phyloP scores from a whole-genome alignment of 768 basidiomycete species.

The Tulasnella sp. region DNA sequence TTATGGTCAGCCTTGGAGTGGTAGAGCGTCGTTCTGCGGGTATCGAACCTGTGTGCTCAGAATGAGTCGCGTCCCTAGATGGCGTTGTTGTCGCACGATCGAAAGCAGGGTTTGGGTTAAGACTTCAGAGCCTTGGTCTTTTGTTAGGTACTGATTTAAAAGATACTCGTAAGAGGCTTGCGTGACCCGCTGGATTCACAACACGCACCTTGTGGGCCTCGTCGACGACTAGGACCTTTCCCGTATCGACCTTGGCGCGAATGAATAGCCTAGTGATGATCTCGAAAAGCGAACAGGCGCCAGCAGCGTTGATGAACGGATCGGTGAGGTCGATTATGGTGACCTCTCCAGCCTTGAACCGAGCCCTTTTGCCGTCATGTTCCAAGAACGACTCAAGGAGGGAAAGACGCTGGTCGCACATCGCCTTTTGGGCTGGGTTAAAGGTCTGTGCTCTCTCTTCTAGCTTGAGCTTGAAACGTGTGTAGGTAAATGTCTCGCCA shows the following conservation, averaged over 20 bases:
- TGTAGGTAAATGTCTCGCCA: constrained; percentile 18
- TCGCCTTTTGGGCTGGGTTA: constrained; percentile 11
- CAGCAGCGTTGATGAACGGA: constrained; percentile 52
- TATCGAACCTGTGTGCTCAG: constrained; percentile 19
- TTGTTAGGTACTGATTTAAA: constrained; percentile 13
- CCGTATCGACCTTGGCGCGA: background rate
- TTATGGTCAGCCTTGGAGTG: background rate
- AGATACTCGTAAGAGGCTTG: background rate
- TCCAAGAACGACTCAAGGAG: constrained; percentile 17
- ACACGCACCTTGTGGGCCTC: constrained; percentile 35
- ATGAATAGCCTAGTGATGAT: constrained; percentile 59
- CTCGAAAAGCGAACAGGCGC: constrained; percentile 64
- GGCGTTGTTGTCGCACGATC: constrained; percentile 14
- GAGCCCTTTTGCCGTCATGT: constrained; percentile 26
- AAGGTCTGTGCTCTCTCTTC: background rate
- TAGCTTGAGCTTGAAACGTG: constrained; percentile 1
- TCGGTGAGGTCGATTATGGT: constrained; percentile 67
- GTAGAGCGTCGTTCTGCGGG: background rate
- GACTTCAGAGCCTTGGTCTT: constrained; percentile 30
- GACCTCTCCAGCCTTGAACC: constrained; percentile 51
- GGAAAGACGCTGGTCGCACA: constrained; percentile 12
- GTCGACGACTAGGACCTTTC: constrained; percentile 17
- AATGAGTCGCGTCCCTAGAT: constrained; percentile 14
- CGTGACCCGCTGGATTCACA: background rate
- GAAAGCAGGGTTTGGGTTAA: background rate